A percentile compares a stretch with the other conserved stretches of the same genome.
These are phyloP conservation scores for Kwoniella heveanensis DNA, from an alignment of 768 basidiomycete genomes.

Conservation along the genomic window DNA sequence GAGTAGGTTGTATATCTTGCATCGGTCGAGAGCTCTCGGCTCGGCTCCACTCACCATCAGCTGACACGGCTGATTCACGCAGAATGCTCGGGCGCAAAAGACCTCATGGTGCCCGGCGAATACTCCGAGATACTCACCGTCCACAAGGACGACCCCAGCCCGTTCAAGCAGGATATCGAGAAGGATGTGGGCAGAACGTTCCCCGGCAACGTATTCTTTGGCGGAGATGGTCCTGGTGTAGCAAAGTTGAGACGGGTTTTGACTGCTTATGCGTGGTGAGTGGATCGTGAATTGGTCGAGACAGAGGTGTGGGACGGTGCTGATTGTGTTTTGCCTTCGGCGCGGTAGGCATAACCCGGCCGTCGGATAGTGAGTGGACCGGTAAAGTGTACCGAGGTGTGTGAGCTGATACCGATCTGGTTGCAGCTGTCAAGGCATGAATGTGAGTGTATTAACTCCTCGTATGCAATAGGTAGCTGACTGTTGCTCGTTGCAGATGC, in stretches of 20 bases:
- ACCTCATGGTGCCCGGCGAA: slow-evolving; percentile 86
- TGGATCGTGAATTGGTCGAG: background rate
- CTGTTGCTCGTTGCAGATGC: slow-evolving; percentile 68
- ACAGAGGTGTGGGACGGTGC: background rate
- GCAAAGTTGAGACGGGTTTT: slow-evolving; percentile 86
- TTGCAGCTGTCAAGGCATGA: slow-evolving; percentile 56
- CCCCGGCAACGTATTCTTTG: slow-evolving; percentile 95
- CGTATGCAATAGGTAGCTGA: background rate
- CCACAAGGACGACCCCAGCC: slow-evolving; percentile 53
- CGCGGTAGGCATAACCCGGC: slow-evolving; percentile 78
- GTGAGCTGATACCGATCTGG: slow-evolving; percentile 55
- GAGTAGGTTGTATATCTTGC: slow-evolving; percentile 11
- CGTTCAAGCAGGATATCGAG: slow-evolving; percentile 74
- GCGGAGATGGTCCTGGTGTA: slow-evolving; percentile 94
- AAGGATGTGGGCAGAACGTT: slow-evolving; percentile 84
- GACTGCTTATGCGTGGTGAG: slow-evolving; percentile 66
- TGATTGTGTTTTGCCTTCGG: slow-evolving; percentile 3
- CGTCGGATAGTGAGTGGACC: slow-evolving; percentile 74
- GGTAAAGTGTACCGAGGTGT: background rate
- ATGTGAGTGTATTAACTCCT: slow-evolving; percentile 39
- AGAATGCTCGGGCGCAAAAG: slow-evolving; percentile 90
- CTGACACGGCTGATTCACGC: too few species aligned
- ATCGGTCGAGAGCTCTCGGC: too few species aligned
- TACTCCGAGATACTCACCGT: slow-evolving; percentile 77
- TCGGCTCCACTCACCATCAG: too few species aligned